Percentiles rank a stretch among this genome's conserved stretches.
Conservation (phyloP, 1,284 basidiomycete genomes). For the Ganoderma meredithae region DNA sequence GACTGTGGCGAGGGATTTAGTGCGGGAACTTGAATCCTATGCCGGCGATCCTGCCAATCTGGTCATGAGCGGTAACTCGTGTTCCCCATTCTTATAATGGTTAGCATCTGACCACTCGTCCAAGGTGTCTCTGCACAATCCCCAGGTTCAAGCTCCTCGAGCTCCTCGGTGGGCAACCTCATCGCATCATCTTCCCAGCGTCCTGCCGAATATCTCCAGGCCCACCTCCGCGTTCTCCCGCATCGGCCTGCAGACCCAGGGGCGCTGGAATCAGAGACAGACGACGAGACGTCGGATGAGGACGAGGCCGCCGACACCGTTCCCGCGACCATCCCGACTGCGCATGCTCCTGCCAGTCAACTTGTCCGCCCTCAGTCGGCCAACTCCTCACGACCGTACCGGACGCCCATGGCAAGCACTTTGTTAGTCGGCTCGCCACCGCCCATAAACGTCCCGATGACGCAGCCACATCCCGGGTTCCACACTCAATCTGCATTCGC, state of each 20-base stretch:
- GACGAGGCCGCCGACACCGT: constrained; percentile 51
- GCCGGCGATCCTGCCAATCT: constrained; percentile 74
- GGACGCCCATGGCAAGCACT: constrained; percentile 75
- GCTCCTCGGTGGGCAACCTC: constrained; percentile 61
- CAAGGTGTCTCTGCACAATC: constrained; percentile 58
- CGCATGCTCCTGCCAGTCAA: constrained; percentile 43
- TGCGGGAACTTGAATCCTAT: constrained; percentile 86
- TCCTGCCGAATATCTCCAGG: constrained; percentile 29
- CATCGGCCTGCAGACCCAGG: constrained; percentile 10
- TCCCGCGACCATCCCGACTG: constrained; percentile 42
- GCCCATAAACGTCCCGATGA: constrained; percentile 48
- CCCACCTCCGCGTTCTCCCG: constrained; percentile 33
- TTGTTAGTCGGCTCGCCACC: constrained; percentile 64
- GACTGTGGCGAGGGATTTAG: constrained; percentile 77
- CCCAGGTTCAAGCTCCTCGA: constrained; percentile 64
- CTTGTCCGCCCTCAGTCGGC: constrained; percentile 73
- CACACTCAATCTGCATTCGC: constrained; percentile 79
- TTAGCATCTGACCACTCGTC: constrained; percentile 15
- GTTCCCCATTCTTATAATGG: neutral
- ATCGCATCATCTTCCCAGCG: constrained; percentile 40
- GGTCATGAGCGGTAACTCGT: constrained; percentile 69
- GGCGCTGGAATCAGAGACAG: constrained; percentile 34
- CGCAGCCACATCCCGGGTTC: constrained; percentile 75
- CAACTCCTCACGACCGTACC: constrained; percentile 74
- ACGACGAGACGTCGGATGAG: constrained; percentile 49